Evolutionary conservation across 495 filamentous ascomycete species (phyloP), one percentile per base, ranked within the genome.

Genomic region (Tuber umbilicatum): DNA sequence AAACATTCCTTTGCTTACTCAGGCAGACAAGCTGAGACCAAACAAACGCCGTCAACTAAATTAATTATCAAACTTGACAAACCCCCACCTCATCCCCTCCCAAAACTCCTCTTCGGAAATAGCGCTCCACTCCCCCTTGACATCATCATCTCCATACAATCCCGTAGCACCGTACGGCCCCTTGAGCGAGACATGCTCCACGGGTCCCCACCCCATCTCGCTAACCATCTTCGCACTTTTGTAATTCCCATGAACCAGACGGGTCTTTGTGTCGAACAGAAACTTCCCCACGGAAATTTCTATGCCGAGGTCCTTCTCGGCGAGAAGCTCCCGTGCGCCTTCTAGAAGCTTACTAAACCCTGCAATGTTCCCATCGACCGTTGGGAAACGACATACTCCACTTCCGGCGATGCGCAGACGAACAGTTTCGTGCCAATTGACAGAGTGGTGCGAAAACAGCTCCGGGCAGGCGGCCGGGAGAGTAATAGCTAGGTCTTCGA

Each of bases 101-200:
- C 85, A 80, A 73, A 85, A 88, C 73, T 84, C 83, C 23, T 82
- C 82, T 79, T 87, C 87, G 1, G 78, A 70, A 10, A 85, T 78
- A 41, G 74, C 80, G 2, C 64, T 81, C 78, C 75, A 88, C 69
- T 75, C 82, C 70, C 81, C 85, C 72, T 86, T 85, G 50, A 85
- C 85, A 40, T 78, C 69, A 12, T 78, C 76, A 64, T 86, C 87
- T 41, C 85, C 86, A 69, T 88, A 87, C 35, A 86, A 79, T 0
- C 87, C 87, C 10, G 85, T 87, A 67, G 82, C 81, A n/a, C 87
- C 87, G 71, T 87, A 88, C 1, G 87, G 87, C 0, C 87, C 87
- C 74, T 87, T 87, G 19, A 83, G 83, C 43, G 83, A 85, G 1
- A 77, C 69, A 43, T 74, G 73, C 77, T 80, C 74, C 21, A 81